Percentiles rank a stretch among this genome's conserved stretches.
phyloP scores from a whole-genome alignment of 345 rosid species.

The Geranium rotundifolium region DNA sequence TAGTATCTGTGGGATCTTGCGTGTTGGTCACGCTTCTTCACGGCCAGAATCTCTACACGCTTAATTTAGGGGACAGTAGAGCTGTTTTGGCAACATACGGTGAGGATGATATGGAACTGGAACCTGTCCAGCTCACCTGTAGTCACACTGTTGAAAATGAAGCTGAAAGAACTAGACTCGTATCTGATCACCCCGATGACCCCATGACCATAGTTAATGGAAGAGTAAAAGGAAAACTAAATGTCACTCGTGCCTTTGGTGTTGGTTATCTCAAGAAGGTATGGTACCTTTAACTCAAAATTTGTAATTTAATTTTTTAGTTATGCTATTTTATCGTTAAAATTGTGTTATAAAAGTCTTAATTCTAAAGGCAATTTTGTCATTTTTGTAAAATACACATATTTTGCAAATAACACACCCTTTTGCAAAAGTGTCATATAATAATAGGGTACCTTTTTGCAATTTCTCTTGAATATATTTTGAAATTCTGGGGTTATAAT shows the following conservation, averaged over 20 bases:
- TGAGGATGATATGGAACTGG: constrained; percentile 26
- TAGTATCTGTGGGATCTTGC: constrained; percentile 92
- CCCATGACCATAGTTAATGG: constrained; percentile 54
- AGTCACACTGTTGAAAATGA: constrained; percentile 85
- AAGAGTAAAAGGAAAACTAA: constrained; percentile 85
- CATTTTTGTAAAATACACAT: too few species aligned
- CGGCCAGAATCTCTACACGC: constrained; percentile 59
- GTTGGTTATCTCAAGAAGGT: constrained; percentile 96
- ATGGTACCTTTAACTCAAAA: not conserved
- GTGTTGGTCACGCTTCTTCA: constrained; percentile 74
- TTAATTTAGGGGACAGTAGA: constrained; percentile 90
- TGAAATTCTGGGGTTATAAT: too few species aligned
- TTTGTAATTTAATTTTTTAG: too few species aligned
- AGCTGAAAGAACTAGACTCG: constrained; percentile 46
- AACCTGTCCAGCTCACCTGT: constrained; percentile 78
- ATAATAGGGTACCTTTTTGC: too few species aligned
- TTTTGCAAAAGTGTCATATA: too few species aligned
- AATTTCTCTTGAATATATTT: too few species aligned
- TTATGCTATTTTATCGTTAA: too few species aligned
- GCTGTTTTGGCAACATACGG: constrained; percentile 71
- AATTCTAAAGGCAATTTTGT: too few species aligned
- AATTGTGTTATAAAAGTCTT: too few species aligned
- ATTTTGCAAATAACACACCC: too few species aligned
- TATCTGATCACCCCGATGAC: constrained; percentile 81
- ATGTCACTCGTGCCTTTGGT: constrained; percentile 90